Conservation (phyloP, 768 basidiomycete species). For the Phallus indusiatus region DNA sequence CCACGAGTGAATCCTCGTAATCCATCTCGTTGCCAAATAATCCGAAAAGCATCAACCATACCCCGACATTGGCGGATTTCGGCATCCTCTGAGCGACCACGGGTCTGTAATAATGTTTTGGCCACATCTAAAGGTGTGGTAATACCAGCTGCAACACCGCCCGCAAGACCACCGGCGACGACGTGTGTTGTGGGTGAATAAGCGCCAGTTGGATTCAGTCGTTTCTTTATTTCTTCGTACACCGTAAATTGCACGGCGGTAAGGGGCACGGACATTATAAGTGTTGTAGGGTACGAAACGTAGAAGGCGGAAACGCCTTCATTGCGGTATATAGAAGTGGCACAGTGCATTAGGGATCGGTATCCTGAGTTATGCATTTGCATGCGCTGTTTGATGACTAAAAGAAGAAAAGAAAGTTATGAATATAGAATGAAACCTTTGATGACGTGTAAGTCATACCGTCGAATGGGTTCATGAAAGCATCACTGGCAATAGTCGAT, state of each 20-base stretch:
- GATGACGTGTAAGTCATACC: conserved; percentile 42
- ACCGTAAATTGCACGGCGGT: conserved; percentile 97
- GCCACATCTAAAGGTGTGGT: conserved; percentile 97
- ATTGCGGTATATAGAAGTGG: conserved; percentile 68
- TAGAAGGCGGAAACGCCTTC: conserved; percentile 94
- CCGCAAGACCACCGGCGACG: conserved; percentile 83
- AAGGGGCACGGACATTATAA: conserved; percentile 95
- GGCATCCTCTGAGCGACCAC: conserved; percentile 77
- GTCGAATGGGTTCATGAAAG: conserved; percentile 99
- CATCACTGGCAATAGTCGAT: conserved; percentile 92
- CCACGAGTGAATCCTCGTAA: conserved; percentile 80
- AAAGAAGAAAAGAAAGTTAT: neutral
- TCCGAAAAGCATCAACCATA: conserved; percentile 78
- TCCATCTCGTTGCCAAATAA: conserved; percentile 85
- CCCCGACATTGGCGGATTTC: conserved; percentile 79
- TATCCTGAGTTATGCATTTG: conserved; percentile 92
- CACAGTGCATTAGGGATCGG: conserved; percentile 79
- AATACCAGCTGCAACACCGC: conserved; percentile 88
- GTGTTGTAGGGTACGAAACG: conserved; percentile 95
- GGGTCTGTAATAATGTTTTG: conserved; percentile 93
- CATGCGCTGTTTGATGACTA: conserved; percentile 99
- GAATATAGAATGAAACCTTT: conserved; percentile 13
- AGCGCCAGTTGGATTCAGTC: conserved; percentile 74
- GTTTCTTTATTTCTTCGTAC: conserved; percentile 84
- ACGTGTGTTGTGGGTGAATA: conserved; percentile 96